Percentiles rank a stretch among this genome's conserved stretches.
Conservation (phyloP, 2,329 filamentous ascomycete species). For the Fusarium euwallaceae region DNA sequence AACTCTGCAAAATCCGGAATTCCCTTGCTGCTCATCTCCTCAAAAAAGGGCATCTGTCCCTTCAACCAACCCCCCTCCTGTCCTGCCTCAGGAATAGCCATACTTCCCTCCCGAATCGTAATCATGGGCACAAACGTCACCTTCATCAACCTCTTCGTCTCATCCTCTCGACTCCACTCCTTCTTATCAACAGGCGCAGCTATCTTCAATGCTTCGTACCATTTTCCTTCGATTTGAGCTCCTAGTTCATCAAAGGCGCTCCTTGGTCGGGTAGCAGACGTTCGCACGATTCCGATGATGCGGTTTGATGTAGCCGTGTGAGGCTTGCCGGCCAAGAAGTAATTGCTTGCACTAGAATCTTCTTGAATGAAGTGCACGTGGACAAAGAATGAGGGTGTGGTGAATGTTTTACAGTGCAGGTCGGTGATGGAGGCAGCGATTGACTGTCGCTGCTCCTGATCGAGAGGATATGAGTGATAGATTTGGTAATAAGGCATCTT, state of each 20-base stretch:
- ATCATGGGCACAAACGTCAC: slow-evolving; percentile 35
- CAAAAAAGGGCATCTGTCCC: slow-evolving; percentile 22
- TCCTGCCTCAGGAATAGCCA: slow-evolving; percentile 36
- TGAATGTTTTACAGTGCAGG: slow-evolving; percentile 32
- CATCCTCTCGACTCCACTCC: slow-evolving; percentile 5
- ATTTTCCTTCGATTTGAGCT: slow-evolving; percentile 22
- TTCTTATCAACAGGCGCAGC: neutral
- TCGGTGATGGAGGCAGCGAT: slow-evolving; percentile 28
- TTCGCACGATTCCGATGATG: slow-evolving; percentile 33
- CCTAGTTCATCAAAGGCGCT: slow-evolving; percentile 28
- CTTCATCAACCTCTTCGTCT: slow-evolving; percentile 20
- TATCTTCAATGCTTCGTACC: slow-evolving; percentile 15
- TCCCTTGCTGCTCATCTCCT: slow-evolving; percentile 27
- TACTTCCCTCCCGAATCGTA: slow-evolving; percentile 33
- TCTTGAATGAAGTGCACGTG: slow-evolving; percentile 32
- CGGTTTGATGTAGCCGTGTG: slow-evolving; percentile 21
- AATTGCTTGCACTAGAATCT: neutral
- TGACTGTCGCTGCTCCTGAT: slow-evolving; percentile 10
- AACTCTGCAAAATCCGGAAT: slow-evolving; percentile 21
- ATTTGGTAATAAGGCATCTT: slow-evolving; percentile 39
- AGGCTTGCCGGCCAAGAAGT: slow-evolving; percentile 31
- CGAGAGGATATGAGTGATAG: slow-evolving; percentile 29
- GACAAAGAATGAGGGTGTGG: slow-evolving; percentile 33
- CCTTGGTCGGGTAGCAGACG: slow-evolving; percentile 18
- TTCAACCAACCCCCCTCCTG: slow-evolving; percentile 33